Base-by-base conservation (phyloP, 768 basidiomycete genomes). In the Xerocomellus amylosporus region DNA sequence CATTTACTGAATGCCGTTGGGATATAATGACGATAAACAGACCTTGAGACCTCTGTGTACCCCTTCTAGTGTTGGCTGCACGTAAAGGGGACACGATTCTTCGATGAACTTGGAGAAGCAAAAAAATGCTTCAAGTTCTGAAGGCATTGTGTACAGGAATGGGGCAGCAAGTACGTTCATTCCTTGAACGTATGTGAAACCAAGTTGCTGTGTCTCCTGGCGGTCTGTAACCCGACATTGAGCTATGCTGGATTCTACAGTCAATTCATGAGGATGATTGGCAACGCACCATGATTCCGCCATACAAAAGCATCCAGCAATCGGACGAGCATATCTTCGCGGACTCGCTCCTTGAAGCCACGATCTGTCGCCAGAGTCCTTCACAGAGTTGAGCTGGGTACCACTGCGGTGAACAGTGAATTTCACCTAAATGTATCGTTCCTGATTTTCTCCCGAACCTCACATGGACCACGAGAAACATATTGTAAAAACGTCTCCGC, bases 81-180 rank as follows among this genome's bases (percentile, higher is more conserved):
- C 95, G 67, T 98, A 99, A n/a, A 93, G 74, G 9, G 97, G 97
- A 73, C 95, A 98, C 9, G 83, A 86, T 53, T 87, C 86, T 73
- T 98, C 96, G 61, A 98, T 97, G 68, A 99, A 99, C 63, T 88
- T 90, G 26, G 92, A 83, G 66, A 99, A 98, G 72, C 93, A 97
- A 58, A 87, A 94, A 72, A 98, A 99, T 1, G 97, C 97, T 71
- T 99, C 97, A n/a, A 98, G 73, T 71, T 99, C 93, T 10, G 93
- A 93, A 7, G 97, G 95, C 85, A 98, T 90, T 12, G 90, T 93
- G 67, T 97, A 99, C 28, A 99, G 79, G 71, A 98, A 99, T 0
- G 97, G 97, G 3, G 97, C 97, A 20, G 95, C 93, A 34, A 99
- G 85, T 45, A 98, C 97, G 69, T 99, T 99, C 93, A 97, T 98